Conservation (phyloP, 176 grass and related monocot species). For the Eleusine indica region DNA sequence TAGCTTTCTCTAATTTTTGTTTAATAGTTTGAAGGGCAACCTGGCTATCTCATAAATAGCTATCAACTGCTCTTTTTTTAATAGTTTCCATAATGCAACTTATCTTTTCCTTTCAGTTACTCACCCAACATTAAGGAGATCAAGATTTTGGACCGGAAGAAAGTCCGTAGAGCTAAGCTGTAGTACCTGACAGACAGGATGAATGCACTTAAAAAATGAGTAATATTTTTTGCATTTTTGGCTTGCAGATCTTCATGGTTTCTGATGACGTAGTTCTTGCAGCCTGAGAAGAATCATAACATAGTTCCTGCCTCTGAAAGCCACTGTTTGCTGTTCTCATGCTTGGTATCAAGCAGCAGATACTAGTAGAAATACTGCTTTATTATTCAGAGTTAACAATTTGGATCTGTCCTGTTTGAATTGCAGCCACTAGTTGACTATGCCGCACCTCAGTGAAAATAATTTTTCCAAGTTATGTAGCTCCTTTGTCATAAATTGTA, state of each 20-base stretch:
- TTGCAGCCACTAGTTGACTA: background rate
- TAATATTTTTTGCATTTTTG: constrained; percentile 35
- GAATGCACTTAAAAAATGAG: constrained; percentile 83
- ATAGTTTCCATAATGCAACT: constrained; percentile 26
- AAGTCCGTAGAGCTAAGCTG: constrained; percentile 83
- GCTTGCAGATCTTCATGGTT: background rate
- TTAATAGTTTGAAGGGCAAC: background rate
- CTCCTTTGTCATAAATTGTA: background rate
- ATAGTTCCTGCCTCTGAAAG: background rate
- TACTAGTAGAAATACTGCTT: background rate
- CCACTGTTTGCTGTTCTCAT: background rate
- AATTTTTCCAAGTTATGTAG: background rate
- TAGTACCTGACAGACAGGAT: constrained; percentile 92
- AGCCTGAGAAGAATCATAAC: background rate
- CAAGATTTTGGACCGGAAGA: constrained; percentile 88
- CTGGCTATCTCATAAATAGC: background rate
- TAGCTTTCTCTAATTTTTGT: background rate
- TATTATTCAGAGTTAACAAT: constrained; percentile 8
- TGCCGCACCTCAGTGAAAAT: constrained; percentile 11
- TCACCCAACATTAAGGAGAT: constrained; percentile 89
- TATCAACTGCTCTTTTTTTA: background rate
- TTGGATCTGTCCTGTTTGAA: background rate
- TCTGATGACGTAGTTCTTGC: background rate
- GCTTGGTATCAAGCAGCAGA: background rate
- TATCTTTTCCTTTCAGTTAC: constrained; percentile 44